phyloP scores from a whole-genome alignment of 495 filamentous ascomycete species.

The Penicillium malachiteum region DNA sequence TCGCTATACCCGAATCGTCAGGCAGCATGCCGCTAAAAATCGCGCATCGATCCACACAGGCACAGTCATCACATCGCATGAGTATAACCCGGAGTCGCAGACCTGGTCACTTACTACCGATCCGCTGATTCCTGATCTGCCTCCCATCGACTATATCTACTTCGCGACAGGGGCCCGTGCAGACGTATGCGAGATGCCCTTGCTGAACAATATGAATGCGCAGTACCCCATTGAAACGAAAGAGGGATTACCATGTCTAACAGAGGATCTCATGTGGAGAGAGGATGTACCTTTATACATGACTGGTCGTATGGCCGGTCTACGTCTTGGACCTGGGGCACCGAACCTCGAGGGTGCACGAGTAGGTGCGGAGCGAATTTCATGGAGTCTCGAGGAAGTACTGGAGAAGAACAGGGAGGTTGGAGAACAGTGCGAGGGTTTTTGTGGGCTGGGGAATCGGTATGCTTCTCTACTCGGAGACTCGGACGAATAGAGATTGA shows the following conservation, averaged over 20 bases:
- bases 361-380: conserved; percentile 60
- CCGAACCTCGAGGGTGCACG: conserved; percentile 64
- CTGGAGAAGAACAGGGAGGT: conserved; percentile 28
- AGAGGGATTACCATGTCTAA: conserved; percentile 59
- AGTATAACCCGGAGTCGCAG: conserved; percentile 32
- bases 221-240: conserved; percentile 53
- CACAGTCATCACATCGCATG: conserved; percentile 43
- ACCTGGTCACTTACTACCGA: conserved; percentile 53
- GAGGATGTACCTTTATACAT: conserved; percentile 60
- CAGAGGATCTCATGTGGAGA: conserved; percentile 62
- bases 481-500: conserved; percentile 2
- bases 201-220: conserved; percentile 48
- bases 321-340: conserved; percentile 60
- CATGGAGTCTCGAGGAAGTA: conserved; percentile 57
- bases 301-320: conserved; percentile 55
- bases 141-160: conserved; percentile 61
- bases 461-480: conserved; percentile 28
- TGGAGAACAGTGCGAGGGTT: conserved; percentile 26
- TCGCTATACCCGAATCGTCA: conserved; percentile 53
- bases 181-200: conserved; percentile 49
- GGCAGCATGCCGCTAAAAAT: conserved; percentile 43
- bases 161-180: conserved; percentile 59
- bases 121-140: conserved; percentile 48
- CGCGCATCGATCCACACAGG: conserved; percentile 48
- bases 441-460: conserved; percentile 36